Evolutionary conservation across 768 basidiomycete genomes (phyloP), one percentile per base, ranked within the genome.

Genomic region (Ephemerocybe angulata): DNA sequence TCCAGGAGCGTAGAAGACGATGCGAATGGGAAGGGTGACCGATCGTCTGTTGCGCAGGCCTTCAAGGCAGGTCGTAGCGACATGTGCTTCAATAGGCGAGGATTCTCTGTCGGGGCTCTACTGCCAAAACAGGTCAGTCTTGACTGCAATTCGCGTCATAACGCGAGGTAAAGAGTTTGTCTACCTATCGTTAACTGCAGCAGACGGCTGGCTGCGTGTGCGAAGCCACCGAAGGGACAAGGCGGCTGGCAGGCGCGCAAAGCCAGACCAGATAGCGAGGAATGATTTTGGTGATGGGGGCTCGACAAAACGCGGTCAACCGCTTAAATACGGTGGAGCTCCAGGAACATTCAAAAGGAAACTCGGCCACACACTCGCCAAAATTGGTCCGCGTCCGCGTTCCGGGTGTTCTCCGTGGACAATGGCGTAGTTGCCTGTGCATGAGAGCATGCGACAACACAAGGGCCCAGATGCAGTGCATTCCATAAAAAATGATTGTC

Each of bases 1-100:
- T 70, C 60, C 48, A 65, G 59, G 19, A 64, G 63, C 44, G 59
- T 64, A 15, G 64, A 72, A 60, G 62, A 75, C 59, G 63, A 72
- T 57, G 69, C 70, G 70, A 70, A 81, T 44, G 75, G 77, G 56
- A 78, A 63, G 7, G 74, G 67, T 4, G 54, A 57, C 5, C 24
- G 28, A 25, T 30, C 44, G 40, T 42, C 25, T n/a, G 57, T 53
- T 15, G 52, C 49, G 48, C 54, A 29, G 15, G 53, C 44, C 54
- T 62, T 62, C 29, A 62, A 54, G 12, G 54, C 56, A 21, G 61
- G 56, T 37, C 58, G 58, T 28, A 56, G 52, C 27, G 42, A 22
- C 55, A 52, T 56, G 19, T 50, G 21, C 30, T 29, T 13, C 4
- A 41, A 24, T 19, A 52, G 19, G 19, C 13, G 21, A 22, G 30